Evolutionary conservation across 495 filamentous ascomycete genomes (phyloP).

Genomic region (Xylaria venustula): DNA sequence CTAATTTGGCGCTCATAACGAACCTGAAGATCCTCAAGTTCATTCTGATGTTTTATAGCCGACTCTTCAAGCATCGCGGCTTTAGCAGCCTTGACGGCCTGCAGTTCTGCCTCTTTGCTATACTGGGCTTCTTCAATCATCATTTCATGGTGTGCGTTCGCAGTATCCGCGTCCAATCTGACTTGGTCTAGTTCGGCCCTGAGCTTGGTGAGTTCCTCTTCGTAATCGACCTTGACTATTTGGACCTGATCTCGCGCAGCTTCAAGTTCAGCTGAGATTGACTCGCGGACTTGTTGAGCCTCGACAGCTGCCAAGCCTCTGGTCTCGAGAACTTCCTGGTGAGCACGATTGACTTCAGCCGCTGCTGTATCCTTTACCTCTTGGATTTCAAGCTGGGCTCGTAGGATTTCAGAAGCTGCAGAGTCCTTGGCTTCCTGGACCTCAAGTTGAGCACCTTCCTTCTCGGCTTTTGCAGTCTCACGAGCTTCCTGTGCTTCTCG

Average conservation of each 20-base stretch:
- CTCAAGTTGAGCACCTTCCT: conserved; percentile 67
- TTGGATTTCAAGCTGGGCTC: conserved; percentile 48
- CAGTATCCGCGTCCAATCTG: conserved; percentile 69
- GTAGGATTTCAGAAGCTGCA: conserved; percentile 74
- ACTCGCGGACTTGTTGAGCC: conserved; percentile 70
- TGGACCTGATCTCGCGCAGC: conserved; percentile 80
- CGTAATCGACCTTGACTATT: conserved; percentile 71
- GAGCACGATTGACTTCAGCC: conserved; percentile 45
- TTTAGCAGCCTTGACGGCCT: conserved; percentile 59
- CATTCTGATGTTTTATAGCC: conserved; percentile 67
- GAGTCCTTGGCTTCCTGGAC: conserved; percentile 77
- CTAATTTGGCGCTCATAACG: conserved; percentile 72
- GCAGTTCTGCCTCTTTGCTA: conserved; percentile 60
- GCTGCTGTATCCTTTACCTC: conserved; percentile 11
- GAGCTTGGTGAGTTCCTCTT: conserved; percentile 66
- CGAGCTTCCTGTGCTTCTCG: conserved; percentile 80
- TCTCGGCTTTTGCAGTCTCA: conserved; percentile 71
- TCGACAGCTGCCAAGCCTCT: conserved; percentile 73
- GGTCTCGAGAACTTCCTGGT: conserved; percentile 80
- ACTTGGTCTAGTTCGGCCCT: conserved; percentile 69
- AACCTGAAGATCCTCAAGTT: conserved; percentile 61
- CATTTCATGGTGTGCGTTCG: conserved; percentile 70
- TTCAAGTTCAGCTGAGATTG: conserved; percentile 79
- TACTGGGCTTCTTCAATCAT: conserved; percentile 72
- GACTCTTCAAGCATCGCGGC: conserved; percentile 62